Base-by-base conservation (phyloP, 2,329 filamentous ascomycete genomes). In the Colletotrichum tanaceti region DNA sequence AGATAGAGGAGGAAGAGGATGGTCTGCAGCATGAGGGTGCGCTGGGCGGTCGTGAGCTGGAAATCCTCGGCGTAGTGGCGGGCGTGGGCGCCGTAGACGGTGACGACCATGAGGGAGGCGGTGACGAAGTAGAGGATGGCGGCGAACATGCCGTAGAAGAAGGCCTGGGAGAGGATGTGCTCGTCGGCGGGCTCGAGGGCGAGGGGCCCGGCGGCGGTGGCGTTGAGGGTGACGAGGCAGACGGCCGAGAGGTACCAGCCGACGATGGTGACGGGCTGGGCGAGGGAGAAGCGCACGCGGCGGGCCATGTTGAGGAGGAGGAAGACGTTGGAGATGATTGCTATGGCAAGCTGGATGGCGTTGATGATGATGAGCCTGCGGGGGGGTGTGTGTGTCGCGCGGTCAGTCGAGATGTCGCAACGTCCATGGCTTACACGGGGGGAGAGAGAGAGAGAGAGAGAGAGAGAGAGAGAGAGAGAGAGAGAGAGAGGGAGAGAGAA, bases 1-100 rank as follows among this genome's bases (percentile, higher is more conserved):
- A 98, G 82, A 83, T 96, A 97, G 55, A 93, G 80, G 59, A 97
- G 90, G 75, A 97, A 93, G 63, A 92, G 82, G 79, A 97, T 97
- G 1, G 93, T 97, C 79, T 98, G 94, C 35, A 97, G 80, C 84
- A 98, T 97, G 24, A 98, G 82, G 0, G 93, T 97, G 11, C 94
- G 87, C 78, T 98, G 94, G 70, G 91, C 91, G 61, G 90, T 87
- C 0, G 91, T 94, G 28, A 97, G 84, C 72, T 86, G 83, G 73
- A 97, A 97, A 74, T 93, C 90, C 73, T 93, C 91, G 7, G 86
- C 86, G 74, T 97, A 97, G 72, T 93, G 91, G 1, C 84, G 83
- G 0, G 75, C 74, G 18, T 88, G 87, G 54, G 94, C 94, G 10
- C 93, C 93, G 64, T 90, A 85, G 80, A 95, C 93, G 24, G 95